Evolutionary conservation across 2,329 filamentous ascomycete genomes (phyloP), one percentile per base, ranked within the genome.

Genomic region (Ceratocystis lukuohia): DNA sequence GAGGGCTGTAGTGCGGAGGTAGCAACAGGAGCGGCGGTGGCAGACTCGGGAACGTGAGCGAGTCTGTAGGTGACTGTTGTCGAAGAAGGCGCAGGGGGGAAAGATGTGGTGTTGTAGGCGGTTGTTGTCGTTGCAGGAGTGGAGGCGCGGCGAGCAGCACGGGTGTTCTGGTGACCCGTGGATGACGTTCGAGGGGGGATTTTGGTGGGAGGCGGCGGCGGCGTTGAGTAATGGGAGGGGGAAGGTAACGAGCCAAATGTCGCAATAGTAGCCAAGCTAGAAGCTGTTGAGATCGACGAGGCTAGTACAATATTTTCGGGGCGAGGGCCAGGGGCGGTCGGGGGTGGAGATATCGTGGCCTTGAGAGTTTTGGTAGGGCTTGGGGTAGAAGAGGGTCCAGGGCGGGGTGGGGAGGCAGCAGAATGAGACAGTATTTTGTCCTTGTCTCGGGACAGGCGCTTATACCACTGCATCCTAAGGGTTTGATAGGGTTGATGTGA

Each of bases 401-500:
- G 3, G 37, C 37, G 37, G 37, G 37, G 37, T 41, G 37, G 37
- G 37, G 37, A 41, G 3, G 37, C 37, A 41, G 37, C 37, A 30
- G 61, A 28, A 37, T 25, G n/a, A 61, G 57, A 46, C 44, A 44
- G 48, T 15, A 67, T 53, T 62, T 65, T 68, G 59, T 68, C 63
- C 57, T 68, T 68, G 66, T 68, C 66, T 59, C 66, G 56, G 57
- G 66, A 68, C 48, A 68, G 44, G 3, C 66, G 63, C 63, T 68
- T 68, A 66, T 68, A 68, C 66, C 66, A 68, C 62, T 68, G 66
- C 66, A 80, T 76, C 45, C 10, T 41, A 15, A 41, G 78, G 64
- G 74, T 77, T 59, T 72, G 71, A 12, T 59, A 59, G 66, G 66
- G 73, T 72, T 70, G 74, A 74, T 63, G 72, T 70, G 50, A 41